Percentiles rank a stretch among this genome's conserved stretches.
Conservation (phyloP, 805 yeast genomes). For the Candida broadrunensis region DNA sequence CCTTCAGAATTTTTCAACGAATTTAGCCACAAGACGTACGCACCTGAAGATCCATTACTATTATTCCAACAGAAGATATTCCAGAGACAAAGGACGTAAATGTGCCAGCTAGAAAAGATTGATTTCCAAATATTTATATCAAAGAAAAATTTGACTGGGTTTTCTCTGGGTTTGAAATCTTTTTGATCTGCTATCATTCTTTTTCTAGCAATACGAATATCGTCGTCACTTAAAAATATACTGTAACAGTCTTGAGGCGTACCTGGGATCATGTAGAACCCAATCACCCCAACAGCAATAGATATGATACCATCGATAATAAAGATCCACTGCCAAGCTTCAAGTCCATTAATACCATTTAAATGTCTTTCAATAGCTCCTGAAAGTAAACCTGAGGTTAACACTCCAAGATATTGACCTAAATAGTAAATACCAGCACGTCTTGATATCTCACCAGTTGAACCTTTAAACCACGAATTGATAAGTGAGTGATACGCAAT, state of each 20-base stretch:
- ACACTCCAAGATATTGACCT: slow-evolving; percentile 61
- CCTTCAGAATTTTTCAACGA: slow-evolving; percentile 23
- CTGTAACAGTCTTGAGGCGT: slow-evolving; percentile 50
- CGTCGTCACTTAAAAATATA: slow-evolving; percentile 32
- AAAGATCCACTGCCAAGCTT: slow-evolving; percentile 75
- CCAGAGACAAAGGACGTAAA: slow-evolving; percentile 54
- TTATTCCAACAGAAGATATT: slow-evolving; percentile 63
- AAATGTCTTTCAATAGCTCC: slow-evolving; percentile 49
- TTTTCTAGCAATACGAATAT: slow-evolving; percentile 29
- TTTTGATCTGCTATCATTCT: slow-evolving; percentile 23
- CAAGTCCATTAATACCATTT: slow-evolving; percentile 50
- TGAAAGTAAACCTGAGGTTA: slow-evolving; percentile 63
- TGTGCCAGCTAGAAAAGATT: slow-evolving; percentile 55
- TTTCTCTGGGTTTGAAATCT: slow-evolving; percentile 14
- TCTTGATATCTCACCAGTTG: slow-evolving; percentile 51
- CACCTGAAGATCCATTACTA: slow-evolving; percentile 45
- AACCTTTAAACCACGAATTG: slow-evolving; percentile 40
- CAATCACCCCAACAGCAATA: slow-evolving; percentile 54
- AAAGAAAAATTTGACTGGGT: slow-evolving; percentile 31
- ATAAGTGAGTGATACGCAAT: slow-evolving; percentile 38
- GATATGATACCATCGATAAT: slow-evolving; percentile 63
- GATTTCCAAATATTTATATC: slow-evolving; percentile 48
- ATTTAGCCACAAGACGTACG: slow-evolving; percentile 55
- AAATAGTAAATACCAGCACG: slow-evolving; percentile 61
- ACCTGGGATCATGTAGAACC: slow-evolving; percentile 59